Evolutionary conservation across 345 rosid species (phyloP).

Genomic region (Laguncularia racemosa): DNA sequence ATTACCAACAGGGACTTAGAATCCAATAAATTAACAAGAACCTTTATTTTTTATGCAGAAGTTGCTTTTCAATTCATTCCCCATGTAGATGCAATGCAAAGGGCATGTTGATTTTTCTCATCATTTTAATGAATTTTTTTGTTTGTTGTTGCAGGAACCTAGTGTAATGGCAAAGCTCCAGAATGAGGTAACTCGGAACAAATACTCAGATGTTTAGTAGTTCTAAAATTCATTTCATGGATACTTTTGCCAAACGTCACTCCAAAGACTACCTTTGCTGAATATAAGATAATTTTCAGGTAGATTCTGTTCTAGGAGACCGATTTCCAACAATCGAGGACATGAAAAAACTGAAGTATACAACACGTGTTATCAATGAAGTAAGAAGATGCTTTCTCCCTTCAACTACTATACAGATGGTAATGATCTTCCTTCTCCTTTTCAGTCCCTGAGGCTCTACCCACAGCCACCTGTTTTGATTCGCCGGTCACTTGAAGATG

Average conservation of each 20-base stretch:
- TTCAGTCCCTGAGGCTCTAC: constrained; percentile 79
- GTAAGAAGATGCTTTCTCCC: constrained; percentile 27
- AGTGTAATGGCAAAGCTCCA: constrained; percentile 73
- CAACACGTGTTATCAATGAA: constrained; percentile 89
- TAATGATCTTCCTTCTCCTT: not conserved
- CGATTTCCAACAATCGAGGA: constrained; percentile 75
- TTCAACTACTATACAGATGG: not conserved
- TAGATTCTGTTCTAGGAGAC: constrained; percentile 86
- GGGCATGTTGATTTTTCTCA: constrained; percentile 2
- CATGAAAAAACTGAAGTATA: constrained; percentile 83
- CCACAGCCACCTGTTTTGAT: constrained; percentile 98
- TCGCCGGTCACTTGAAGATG: constrained; percentile 71
- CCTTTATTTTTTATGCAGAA: too few species aligned
- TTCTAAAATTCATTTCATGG: not conserved
- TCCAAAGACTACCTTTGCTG: not conserved
- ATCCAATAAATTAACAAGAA: too few species aligned
- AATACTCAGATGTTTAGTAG: not conserved
- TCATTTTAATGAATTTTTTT: constrained; percentile 5
- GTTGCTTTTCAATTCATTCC: not conserved
- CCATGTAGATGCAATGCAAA: constrained; percentile 1
- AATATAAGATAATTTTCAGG: constrained; percentile 29
- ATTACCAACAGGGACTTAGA: too few species aligned
- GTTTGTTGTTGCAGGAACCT: constrained; percentile 49
- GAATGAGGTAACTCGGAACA: constrained; percentile 48
- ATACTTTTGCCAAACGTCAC: too few species aligned